phyloP scores from a whole-genome alignment of 768 basidiomycete species.

The Holtermanniella nyarrowii region DNA sequence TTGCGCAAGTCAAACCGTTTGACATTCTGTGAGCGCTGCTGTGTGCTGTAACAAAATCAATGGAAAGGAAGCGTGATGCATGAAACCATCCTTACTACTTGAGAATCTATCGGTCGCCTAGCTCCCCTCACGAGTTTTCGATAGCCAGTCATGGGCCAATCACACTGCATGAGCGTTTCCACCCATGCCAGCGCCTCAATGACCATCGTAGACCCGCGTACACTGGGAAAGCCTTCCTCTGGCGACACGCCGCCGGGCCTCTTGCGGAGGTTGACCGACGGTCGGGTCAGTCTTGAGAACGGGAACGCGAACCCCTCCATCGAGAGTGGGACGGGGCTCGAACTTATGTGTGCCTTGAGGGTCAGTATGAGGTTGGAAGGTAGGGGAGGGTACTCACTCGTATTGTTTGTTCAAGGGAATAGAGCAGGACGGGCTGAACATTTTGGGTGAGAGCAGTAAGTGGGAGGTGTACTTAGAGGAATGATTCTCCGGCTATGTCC shows the following conservation, averaged over 20 bases:
- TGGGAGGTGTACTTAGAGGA: too few relatives aligned
- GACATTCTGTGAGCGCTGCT: too few relatives aligned
- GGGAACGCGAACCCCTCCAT: slow-evolving; percentile 41
- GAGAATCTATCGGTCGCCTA: slow-evolving; percentile 7
- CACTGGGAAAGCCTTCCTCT: too few relatives aligned
- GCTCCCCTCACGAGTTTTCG: slow-evolving; percentile 1
- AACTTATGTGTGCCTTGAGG: slow-evolving; percentile 39
- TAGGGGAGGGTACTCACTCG: slow-evolving; percentile 12
- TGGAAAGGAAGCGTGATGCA: too few relatives aligned
- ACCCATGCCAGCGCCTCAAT: too few relatives aligned
- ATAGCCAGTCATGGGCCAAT: slow-evolving; percentile 9
- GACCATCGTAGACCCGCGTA: too few relatives aligned
- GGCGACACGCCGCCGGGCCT: background rate
- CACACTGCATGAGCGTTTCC: too few relatives aligned
- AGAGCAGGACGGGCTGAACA: background rate
- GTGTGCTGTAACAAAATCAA: too few relatives aligned
- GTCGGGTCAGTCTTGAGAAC: slow-evolving; percentile 34
- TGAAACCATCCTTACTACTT: too few relatives aligned
- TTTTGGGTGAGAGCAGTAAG: too few relatives aligned
- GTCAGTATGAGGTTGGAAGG: background rate
- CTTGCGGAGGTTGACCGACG: background rate
- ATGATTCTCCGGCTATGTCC: background rate
- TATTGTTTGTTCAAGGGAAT: slow-evolving; percentile 21
- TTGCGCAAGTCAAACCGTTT: too few relatives aligned
- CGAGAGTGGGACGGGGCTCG: slow-evolving; percentile 35